Evolutionary conservation across 805 yeast genomes (phyloP), one percentile per base, ranked within the genome.

Genomic region (Zygosaccharomyces kombuchaensis): DNA sequence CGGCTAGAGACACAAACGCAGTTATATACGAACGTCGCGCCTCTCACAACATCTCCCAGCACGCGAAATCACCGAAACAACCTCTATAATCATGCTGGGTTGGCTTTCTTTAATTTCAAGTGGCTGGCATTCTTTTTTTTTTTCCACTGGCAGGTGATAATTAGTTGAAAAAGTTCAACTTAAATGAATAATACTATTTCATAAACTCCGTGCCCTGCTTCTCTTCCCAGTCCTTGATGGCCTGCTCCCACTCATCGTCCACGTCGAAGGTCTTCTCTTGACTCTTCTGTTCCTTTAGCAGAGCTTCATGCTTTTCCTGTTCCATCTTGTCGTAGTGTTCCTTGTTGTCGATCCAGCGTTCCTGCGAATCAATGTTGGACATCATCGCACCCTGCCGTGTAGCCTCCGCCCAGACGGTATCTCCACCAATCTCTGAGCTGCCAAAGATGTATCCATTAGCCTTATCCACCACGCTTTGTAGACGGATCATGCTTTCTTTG

Each of bases 331-430:
- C 99, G 64, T 87, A 89, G 40, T 70, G 71, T 22, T 77, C 84
- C 62, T 90, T 93, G 53, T 82, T 74, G 47, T 87, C 96, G 9
- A 93, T 77, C 99, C 99, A 93, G 48, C 99, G 74, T 54, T 93
- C 99, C 55, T 93, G 99, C 4, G 88, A 78, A 62, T 90, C 96
- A 6, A 79, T 69, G 34, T 60, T 53, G 29, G 60, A 80, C 36
- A 74, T 63, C 37, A 73, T 65, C 9, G 86, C 81, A 32, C 90
- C 82, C 60, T 86, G 87, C 52, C 98, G 74, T 0, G 91, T 77
- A 0, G 96, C 96, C 56, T 91, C 96, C n/a, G 89, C 86, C 99
- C 99, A 93, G 1, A 93, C 81, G 0, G 91, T 79, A 60, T 93
- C 99, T n/a, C 98, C 99, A 2, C 97, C 96, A 6, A 91, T 74